Conservation (phyloP, 2,329 filamentous ascomycete genomes). For the Trichophyton mentagrophytes region DNA sequence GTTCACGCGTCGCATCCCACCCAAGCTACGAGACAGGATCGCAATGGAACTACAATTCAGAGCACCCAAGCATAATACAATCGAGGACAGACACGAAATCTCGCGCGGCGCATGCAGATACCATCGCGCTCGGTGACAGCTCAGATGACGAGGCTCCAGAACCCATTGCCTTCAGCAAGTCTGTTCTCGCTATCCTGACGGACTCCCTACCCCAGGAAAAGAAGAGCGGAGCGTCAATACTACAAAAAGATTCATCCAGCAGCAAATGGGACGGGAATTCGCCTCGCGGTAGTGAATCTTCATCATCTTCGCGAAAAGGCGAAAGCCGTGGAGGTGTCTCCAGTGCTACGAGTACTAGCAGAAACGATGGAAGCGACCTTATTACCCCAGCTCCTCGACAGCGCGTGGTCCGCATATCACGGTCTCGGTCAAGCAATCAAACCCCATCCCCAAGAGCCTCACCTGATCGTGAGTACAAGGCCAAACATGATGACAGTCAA, state of each 20-base stretch:
- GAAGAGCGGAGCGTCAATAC: slow-evolving; percentile 29
- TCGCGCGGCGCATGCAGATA: background rate
- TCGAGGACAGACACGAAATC: background rate
- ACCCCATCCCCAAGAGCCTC: slow-evolving; percentile 30
- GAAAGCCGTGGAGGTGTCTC: slow-evolving; percentile 8
- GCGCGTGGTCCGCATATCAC: slow-evolving; percentile 25
- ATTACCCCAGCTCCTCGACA: slow-evolving; percentile 36
- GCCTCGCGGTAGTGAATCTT: slow-evolving; percentile 23
- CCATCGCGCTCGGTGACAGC: slow-evolving; percentile 46
- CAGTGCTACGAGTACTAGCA: slow-evolving; percentile 22
- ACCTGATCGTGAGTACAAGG: slow-evolving; percentile 22
- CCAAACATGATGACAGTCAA: slow-evolving; percentile 11
- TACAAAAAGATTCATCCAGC: slow-evolving; percentile 16
- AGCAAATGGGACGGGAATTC: slow-evolving; percentile 28
- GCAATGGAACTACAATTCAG: background rate
- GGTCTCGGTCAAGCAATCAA: slow-evolving; percentile 25
- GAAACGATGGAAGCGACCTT: slow-evolving; percentile 1
- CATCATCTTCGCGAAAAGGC: slow-evolving; percentile 11
- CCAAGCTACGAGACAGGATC: background rate
- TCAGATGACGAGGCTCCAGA: slow-evolving; percentile 89
- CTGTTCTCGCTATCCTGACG: slow-evolving; percentile 71
- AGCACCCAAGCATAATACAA: background rate
- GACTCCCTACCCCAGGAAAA: slow-evolving; percentile 31
- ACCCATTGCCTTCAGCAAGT: slow-evolving; percentile 84
- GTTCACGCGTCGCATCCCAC: slow-evolving; percentile 1